phyloP scores from a whole-genome alignment of 345 rosid species.

The Eucalyptus erythrocorys region DNA sequence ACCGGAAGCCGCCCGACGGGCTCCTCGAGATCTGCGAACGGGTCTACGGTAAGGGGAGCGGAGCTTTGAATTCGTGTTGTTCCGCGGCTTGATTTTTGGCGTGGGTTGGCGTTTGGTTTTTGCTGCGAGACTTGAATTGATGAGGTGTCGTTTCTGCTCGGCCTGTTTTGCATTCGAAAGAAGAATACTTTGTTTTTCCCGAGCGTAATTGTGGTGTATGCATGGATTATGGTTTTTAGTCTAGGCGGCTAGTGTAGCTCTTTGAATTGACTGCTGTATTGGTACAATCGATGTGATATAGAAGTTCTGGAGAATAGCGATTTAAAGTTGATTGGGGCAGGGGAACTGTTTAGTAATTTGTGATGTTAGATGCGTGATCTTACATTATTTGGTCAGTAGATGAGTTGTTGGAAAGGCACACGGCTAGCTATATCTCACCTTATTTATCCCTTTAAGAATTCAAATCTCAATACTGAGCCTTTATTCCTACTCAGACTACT shows the following conservation, averaged over 20 bases:
- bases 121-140: neutral
- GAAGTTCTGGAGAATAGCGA: neutral
- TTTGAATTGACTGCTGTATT: neutral
- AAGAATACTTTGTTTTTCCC: fast-evolving
- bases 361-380: neutral
- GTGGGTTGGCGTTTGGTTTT: neutral
- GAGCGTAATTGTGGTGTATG: neutral
- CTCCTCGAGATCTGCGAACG: constrained; percentile 86
- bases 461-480: neutral
- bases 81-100: neutral
- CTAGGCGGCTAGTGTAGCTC: neutral
- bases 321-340: neutral
- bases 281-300: neutral
- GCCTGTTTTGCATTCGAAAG: neutral
- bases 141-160: neutral
- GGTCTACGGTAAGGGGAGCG: constrained; percentile 48
- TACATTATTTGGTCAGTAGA: neutral
- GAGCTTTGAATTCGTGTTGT: neutral
- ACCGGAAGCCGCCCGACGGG: constrained; percentile 86
- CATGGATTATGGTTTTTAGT: neutral
- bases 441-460: neutral
- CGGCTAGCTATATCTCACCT: neutral
- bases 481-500: neutral
- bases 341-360: neutral
- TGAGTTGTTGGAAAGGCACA: neutral